A percentile compares a stretch with the other conserved stretches of the same genome.
These are phyloP conservation scores for Tylopilus sp. DNA, from an alignment of 1,284 basidiomycete genomes.

Conservation along the genomic window DNA sequence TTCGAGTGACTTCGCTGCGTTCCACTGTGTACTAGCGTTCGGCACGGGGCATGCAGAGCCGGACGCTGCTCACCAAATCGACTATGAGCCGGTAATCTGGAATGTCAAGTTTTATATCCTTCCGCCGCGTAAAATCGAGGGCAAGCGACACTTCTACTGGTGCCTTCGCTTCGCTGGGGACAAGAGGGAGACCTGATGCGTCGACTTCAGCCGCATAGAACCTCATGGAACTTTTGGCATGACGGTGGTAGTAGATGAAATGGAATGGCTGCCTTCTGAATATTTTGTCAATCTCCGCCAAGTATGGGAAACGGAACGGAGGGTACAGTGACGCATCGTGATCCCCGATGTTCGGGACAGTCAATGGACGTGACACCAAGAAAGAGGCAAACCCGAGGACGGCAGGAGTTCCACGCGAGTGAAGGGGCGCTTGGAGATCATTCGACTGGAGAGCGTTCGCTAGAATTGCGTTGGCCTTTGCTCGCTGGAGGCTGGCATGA, in stretches of 20 bases:
- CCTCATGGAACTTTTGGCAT: constrained; percentile 45
- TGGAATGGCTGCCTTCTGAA: constrained; percentile 25
- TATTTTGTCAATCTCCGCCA: constrained; percentile 9
- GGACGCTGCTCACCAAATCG: constrained; percentile 20
- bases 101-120: not conserved
- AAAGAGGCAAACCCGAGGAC: constrained; percentile 29
- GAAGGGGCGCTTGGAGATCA: constrained; percentile 3
- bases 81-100: constrained; percentile 21
- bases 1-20: constrained; percentile 28
- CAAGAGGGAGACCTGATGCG: constrained; percentile 27
- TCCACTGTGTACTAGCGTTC: constrained; percentile 25
- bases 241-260: constrained; percentile 50
- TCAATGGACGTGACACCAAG: constrained; percentile 3
- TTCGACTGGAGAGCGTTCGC: constrained; percentile 10
- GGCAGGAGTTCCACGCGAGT: constrained; percentile 24
- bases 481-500: constrained; percentile 17
- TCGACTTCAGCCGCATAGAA: constrained; percentile 50
- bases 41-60: not conserved
- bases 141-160: constrained; percentile 20
- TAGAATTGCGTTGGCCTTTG: constrained; percentile 21
- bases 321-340: constrained; percentile 15
- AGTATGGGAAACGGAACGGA: constrained; percentile 3
- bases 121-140: constrained; percentile 29
- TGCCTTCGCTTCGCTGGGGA: constrained; percentile 6
- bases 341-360: constrained; percentile 21